These are phyloP conservation scores for Exophiala sp. DNA, from an alignment of 2,329 filamentous ascomycete genomes.

Conservation along the genomic window DNA sequence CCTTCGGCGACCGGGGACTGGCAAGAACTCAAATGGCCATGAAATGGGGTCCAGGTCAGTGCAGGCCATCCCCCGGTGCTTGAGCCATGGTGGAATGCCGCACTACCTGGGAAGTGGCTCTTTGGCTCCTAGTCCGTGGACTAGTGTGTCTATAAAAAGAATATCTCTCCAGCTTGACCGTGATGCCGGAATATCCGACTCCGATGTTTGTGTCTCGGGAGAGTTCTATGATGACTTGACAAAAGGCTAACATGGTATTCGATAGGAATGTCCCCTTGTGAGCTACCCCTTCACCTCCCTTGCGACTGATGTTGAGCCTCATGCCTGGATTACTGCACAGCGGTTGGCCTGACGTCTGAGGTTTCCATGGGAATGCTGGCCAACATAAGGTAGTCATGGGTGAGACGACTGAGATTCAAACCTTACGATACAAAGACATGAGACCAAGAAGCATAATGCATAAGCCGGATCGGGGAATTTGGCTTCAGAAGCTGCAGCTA, in stretches of 20 bases:
- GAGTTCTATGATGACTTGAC: background rate
- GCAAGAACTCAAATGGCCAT: background rate
- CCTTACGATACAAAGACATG: no score
- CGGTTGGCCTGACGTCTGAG: no score
- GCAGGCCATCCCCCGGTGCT: background rate
- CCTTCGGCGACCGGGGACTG: background rate
- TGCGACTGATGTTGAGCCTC: background rate
- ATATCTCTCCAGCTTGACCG: background rate
- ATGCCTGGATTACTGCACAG: no score
- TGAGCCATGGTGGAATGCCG: background rate
- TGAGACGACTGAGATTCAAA: no score
- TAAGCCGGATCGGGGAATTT: no score
- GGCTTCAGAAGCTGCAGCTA: no score
- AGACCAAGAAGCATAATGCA: no score
- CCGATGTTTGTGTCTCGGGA: background rate
- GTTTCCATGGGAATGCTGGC: no score
- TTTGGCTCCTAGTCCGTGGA: background rate
- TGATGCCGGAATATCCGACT: background rate
- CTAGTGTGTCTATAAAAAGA: conserved; percentile 10
- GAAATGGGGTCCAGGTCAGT: background rate
- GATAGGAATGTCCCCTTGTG: background rate
- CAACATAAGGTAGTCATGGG: no score
- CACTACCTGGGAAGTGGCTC: background rate
- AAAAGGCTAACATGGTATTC: background rate
- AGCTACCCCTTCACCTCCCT: background rate